Conservation (phyloP, 495 filamentous ascomycete genomes). For the Annulohypoxylon bovei region DNA sequence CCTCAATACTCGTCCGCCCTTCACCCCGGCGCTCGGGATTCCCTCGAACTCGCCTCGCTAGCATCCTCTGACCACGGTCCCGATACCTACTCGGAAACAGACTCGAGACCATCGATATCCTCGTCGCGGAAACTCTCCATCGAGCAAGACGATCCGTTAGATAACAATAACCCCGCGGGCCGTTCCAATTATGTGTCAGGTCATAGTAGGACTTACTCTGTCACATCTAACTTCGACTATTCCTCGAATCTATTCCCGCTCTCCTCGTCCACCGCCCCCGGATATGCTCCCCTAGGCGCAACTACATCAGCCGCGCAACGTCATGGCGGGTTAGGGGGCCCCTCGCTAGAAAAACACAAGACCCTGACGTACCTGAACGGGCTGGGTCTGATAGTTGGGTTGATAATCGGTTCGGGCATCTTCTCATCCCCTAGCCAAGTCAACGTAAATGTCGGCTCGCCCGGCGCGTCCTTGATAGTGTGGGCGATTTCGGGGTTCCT, state of each 20-base stretch:
- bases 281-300: conserved; percentile 84
- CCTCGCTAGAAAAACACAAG: conserved; percentile 92
- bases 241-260: conserved; percentile 89
- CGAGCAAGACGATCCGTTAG: conserved; percentile 83
- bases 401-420: conserved; percentile 98
- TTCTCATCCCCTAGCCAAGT: conserved; percentile 96
- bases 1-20: conserved; percentile 59
- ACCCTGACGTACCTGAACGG: conserved; percentile 95
- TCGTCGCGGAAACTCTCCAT: conserved; percentile 93
- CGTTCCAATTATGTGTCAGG: conserved; percentile 56
- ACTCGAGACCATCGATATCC: conserved; percentile 83
- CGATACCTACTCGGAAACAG: conserved; percentile 68
- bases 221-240: conserved; percentile 95
- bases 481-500: conserved; percentile 91
- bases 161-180: conserved; percentile 64
- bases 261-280: conserved; percentile 78
- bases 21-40: conserved; percentile 74
- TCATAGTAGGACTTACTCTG: conserved; percentile 79
- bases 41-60: conserved; percentile 93
- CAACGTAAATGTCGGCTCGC: conserved; percentile 90
- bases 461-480: conserved; percentile 87
- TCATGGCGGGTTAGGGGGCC: conserved; percentile 56
- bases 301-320: conserved; percentile 65
- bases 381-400: conserved; percentile 84
- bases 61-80: conserved; percentile 77